Conservation (phyloP, 495 filamentous ascomycete species). For the Xylaria longipes region DNA sequence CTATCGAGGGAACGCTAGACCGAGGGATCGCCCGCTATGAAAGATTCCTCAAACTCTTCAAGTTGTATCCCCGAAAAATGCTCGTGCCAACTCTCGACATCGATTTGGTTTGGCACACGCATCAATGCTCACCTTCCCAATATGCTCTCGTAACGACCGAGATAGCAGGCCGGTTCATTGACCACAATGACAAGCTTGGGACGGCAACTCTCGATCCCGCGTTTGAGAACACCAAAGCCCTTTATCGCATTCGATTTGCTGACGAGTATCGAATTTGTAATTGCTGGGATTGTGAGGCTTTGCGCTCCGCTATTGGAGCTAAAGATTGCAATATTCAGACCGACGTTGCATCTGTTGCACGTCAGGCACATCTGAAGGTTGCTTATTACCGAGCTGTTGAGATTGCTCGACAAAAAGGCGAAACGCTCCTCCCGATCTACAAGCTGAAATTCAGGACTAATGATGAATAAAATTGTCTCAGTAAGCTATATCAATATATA, state of each 20-base stretch:
- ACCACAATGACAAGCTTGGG: conserved; percentile 6
- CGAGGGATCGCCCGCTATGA: not conserved
- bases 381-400: not conserved
- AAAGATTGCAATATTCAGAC: not conserved
- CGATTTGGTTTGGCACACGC: not conserved
- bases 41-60: conserved; percentile 5
- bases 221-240: not conserved
- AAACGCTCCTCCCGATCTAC: not conserved
- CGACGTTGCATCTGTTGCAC: not conserved
- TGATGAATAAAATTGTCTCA: not conserved
- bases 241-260: conserved; percentile 3
- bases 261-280: conserved; percentile 3
- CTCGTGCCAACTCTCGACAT: conserved; percentile 4
- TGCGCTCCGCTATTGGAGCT: not conserved
- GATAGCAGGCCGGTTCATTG: not conserved
- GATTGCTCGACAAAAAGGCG: not conserved
- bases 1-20: not conserved
- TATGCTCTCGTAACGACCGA: not conserved
- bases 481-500: not conserved
- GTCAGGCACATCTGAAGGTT: not conserved
- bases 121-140: not conserved
- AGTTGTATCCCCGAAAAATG: not conserved
- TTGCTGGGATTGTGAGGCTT: not conserved
- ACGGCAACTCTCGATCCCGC: conserved; percentile 7
- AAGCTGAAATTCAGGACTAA: not conserved